phyloP scores from a whole-genome alignment of 2,329 filamentous ascomycete genomes.

The Albophoma yamanashiensis region DNA sequence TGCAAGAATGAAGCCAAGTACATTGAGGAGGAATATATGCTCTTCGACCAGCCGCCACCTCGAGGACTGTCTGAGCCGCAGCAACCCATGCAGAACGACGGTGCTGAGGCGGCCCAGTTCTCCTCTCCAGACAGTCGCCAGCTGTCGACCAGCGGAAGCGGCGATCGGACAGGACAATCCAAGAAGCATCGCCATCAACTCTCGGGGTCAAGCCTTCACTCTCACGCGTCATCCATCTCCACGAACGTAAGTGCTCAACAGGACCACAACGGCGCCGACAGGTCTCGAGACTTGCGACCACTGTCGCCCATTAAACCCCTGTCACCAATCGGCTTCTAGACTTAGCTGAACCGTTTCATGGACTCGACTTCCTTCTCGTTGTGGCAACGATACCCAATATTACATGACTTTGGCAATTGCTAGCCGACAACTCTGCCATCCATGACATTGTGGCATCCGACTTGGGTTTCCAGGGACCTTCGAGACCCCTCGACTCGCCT shows the following conservation, averaged over 20 bases:
- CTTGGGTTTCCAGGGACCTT: not conserved
- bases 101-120: conserved; percentile 7
- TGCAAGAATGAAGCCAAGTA: conserved; percentile 82
- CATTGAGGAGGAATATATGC: conserved; percentile 56
- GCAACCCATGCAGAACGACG: conserved; percentile 12
- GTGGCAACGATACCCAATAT: conserved; percentile 4
- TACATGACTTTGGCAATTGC: conserved; percentile 2
- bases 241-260: conserved; percentile 35
- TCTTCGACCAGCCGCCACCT: conserved; percentile 49
- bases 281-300: conserved; percentile 34
- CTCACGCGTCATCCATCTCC: conserved; percentile 30
- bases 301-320: conserved; percentile 57
- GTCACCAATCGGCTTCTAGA: conserved; percentile 48
- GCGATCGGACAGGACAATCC: conserved; percentile 12
- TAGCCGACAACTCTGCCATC: not conserved
- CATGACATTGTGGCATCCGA: not conserved
- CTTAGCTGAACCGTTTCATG: not conserved
- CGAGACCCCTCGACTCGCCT: not conserved
- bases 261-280: conserved; percentile 20
- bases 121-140: conserved; percentile 59
- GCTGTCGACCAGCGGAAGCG: conserved; percentile 24
- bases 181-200: conserved; percentile 34
- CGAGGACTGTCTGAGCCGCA: conserved; percentile 30
- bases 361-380: conserved; percentile 2
- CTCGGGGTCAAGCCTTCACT: conserved; percentile 31